Percentiles rank a stretch among this genome's conserved stretches.
Conservation (phyloP, 352 stramenopile species). For the Phytophthora pseudosyringae region DNA sequence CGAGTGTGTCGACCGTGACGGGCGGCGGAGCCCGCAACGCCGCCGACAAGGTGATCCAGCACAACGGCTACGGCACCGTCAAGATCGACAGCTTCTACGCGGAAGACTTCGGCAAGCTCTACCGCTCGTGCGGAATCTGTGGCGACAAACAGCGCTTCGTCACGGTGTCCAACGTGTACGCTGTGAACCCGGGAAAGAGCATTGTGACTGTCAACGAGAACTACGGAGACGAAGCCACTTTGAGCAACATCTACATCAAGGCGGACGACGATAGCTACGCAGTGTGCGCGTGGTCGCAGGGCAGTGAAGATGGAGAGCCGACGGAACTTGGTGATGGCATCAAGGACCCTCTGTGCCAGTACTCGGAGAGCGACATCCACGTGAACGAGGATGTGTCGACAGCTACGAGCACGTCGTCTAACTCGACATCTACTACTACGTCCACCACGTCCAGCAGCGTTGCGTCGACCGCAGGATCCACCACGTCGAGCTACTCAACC, state of each 20-base stretch:
- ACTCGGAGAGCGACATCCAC: slow-evolving; percentile 24
- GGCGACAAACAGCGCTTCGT: too few species aligned
- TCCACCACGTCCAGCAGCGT: slow-evolving; percentile 11
- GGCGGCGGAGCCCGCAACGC: too few species aligned
- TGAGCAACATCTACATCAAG: slow-evolving; percentile 5
- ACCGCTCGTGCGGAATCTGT: too few species aligned
- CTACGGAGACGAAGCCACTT: neutral
- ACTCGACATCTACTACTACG: slow-evolving; percentile 9
- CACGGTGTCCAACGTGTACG: too few species aligned
- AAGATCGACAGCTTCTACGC: too few species aligned
- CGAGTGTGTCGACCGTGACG: too few species aligned
- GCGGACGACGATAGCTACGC: slow-evolving; percentile 30
- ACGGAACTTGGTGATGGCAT: slow-evolving; percentile 45
- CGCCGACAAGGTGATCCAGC: too few species aligned
- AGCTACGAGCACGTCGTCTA: slow-evolving; percentile 20
- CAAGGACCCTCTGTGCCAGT: slow-evolving; percentile 31
- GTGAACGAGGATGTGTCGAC: slow-evolving; percentile 31
- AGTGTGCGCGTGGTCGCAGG: slow-evolving; percentile 42
- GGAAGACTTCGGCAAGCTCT: too few species aligned
- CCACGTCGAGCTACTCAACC: neutral
- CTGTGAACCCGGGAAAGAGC: too few species aligned
- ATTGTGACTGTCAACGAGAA: neutral
- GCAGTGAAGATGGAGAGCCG: slow-evolving; percentile 34
- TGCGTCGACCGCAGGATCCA: slow-evolving; percentile 7
- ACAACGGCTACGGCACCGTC: too few species aligned